Percentiles rank a stretch among this genome's conserved stretches.
Evolutionary conservation across 768 basidiomycete species (phyloP).

Genomic region (Termitomyces sp.): DNA sequence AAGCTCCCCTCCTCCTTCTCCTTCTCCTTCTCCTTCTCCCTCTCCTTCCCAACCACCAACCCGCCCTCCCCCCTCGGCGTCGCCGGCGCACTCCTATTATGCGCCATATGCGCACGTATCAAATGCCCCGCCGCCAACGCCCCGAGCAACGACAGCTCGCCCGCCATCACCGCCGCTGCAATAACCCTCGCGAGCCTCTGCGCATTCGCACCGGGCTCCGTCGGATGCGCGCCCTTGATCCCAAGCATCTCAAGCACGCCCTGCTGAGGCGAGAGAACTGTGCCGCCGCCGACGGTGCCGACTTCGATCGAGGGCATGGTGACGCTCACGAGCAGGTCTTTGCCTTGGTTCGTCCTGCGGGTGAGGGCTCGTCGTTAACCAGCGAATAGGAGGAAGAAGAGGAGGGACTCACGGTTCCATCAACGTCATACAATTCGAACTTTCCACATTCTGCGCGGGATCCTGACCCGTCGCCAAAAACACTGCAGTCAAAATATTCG

Average conservation of each 20-base stretch:
- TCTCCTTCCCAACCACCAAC: neutral
- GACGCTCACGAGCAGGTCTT: conserved; percentile 88
- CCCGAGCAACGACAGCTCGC: conserved; percentile 86
- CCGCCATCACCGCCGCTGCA: conserved; percentile 93
- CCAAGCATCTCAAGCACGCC: conserved; percentile 94
- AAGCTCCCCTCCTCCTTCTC: no score
- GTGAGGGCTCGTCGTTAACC: neutral
- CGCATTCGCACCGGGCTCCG: conserved; percentile 84
- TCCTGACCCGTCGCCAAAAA: conserved; percentile 98
- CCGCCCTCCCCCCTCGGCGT: conserved; percentile 43
- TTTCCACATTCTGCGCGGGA: conserved; percentile 98
- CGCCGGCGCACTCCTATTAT: conserved; percentile 80
- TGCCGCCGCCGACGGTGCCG: conserved; percentile 96
- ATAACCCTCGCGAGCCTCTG: conserved; percentile 87
- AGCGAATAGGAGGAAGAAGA: conserved; percentile 2
- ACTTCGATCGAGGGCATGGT: conserved; percentile 99
- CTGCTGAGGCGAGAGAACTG: conserved; percentile 84
- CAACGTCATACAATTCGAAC: conserved; percentile 95
- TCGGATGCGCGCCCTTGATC: conserved; percentile 82
- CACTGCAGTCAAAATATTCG: conserved; percentile 93
- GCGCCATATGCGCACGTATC: conserved; percentile 87
- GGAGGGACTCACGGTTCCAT: conserved; percentile 87
- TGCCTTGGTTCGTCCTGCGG: conserved; percentile 76
- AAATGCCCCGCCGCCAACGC: conserved; percentile 94
- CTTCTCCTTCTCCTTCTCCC: no score